phyloP scores from a whole-genome alignment of 2,329 filamentous ascomycete species.

The Alternaria triticimaculans region DNA sequence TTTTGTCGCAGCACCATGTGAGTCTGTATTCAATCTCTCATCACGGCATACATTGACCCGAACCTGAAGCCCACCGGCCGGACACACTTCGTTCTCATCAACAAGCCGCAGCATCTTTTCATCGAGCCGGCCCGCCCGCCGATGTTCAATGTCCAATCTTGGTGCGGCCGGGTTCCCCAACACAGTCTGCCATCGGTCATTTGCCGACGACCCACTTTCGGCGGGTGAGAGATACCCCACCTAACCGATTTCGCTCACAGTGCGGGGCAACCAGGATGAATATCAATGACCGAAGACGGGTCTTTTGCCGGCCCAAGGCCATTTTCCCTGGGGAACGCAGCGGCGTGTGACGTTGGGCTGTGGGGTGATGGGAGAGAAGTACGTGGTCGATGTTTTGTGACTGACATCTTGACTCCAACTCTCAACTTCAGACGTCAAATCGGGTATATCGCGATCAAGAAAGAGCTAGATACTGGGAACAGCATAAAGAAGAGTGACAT shows the following conservation, averaged over 20 bases:
- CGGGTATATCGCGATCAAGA: background rate
- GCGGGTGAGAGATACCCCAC: slow-evolving; percentile 25
- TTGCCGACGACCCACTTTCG: slow-evolving; percentile 23
- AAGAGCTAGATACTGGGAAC: background rate
- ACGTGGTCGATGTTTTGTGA: background rate
- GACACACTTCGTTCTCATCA: background rate
- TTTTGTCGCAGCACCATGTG: background rate
- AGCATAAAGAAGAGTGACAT: background rate
- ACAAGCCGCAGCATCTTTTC: background rate
- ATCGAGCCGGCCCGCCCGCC: slow-evolving; percentile 1
- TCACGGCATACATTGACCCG: background rate
- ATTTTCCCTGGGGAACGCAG: background rate
- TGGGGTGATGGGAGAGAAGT: slow-evolving; percentile 1
- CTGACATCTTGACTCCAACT: background rate
- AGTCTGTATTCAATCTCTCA: background rate
- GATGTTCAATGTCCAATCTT: background rate
- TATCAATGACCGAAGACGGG: slow-evolving; percentile 12
- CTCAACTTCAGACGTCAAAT: background rate
- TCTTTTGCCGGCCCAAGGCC: slow-evolving; percentile 25
- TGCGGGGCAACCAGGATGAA: slow-evolving; percentile 29
- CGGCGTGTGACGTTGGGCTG: slow-evolving; percentile 6
- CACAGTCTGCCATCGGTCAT: slow-evolving; percentile 19
- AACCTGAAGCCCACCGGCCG: background rate
- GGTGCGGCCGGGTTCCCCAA: slow-evolving; percentile 13
- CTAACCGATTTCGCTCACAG: slow-evolving; percentile 19